These are phyloP conservation scores for Calonectria pseudoturangicola DNA, from an alignment of 2,329 filamentous ascomycete genomes.

Conservation along the genomic window DNA sequence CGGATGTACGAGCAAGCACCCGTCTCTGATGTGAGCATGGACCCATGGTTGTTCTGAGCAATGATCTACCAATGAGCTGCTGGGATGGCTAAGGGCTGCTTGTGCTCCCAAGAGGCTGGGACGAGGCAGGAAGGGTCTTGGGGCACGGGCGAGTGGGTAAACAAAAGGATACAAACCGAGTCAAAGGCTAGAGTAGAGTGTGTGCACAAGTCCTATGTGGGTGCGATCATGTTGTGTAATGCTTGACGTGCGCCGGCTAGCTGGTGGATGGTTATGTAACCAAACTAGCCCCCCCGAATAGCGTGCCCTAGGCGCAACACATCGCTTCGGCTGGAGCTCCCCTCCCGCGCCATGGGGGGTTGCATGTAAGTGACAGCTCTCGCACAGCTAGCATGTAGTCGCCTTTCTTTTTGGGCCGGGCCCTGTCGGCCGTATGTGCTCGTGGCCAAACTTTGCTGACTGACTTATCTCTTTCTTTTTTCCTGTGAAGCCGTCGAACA, in stretches of 20 bases:
- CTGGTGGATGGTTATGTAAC: constrained; percentile 25
- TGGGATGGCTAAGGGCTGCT: constrained; percentile 30
- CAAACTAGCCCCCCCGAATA: constrained; percentile 1
- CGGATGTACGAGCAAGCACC: constrained; percentile 35
- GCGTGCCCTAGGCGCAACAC: constrained; percentile 1
- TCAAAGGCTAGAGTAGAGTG: constrained; percentile 8
- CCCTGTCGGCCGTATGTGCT: constrained; percentile 1
- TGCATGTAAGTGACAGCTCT: constrained; percentile 52
- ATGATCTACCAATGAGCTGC: constrained; percentile 34
- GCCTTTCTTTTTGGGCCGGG: neutral
- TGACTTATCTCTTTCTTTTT: neutral
- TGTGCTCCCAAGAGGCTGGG: constrained; percentile 42
- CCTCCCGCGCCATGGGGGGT: constrained; percentile 5
- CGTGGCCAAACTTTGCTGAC: neutral
- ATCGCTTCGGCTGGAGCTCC: constrained; percentile 31
- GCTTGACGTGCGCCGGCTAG: constrained; percentile 4
- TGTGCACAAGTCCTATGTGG: neutral
- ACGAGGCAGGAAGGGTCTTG: constrained; percentile 7
- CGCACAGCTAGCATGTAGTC: constrained; percentile 33
- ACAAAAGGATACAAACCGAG: neutral
- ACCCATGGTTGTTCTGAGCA: constrained; percentile 13
- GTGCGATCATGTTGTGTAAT: constrained; percentile 16
- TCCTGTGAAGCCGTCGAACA: constrained; percentile 4
- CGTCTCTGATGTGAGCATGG: constrained; percentile 31
- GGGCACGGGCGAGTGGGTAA: constrained; percentile 1